Percentiles rank a stretch among this genome's conserved stretches.
These are phyloP conservation scores for Fusarium temperatum DNA, from an alignment of 2,329 filamentous ascomycete genomes.

Conservation along the genomic window DNA sequence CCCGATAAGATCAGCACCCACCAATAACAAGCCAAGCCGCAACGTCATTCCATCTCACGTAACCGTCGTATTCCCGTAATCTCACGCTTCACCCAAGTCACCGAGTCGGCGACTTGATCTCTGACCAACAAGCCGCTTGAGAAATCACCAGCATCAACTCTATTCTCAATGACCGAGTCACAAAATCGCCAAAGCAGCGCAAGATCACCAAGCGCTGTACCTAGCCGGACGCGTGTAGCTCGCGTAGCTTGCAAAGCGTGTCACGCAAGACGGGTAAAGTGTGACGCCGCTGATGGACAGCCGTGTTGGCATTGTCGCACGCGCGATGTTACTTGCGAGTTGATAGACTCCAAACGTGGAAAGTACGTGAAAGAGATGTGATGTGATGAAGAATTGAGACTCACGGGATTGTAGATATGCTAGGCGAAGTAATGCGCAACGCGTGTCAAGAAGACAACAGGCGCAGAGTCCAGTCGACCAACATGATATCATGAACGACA, in stretches of 20 bases:
- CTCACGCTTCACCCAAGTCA: not conserved
- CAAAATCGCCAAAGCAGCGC: not conserved
- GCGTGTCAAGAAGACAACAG: not conserved
- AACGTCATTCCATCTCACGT: not conserved
- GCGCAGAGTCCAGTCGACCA: not conserved
- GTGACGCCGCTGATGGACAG: constrained; percentile 26
- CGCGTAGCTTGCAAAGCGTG: constrained; percentile 36
- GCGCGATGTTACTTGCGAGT: constrained; percentile 15
- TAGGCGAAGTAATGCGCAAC: not conserved
- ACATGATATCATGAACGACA: not conserved
- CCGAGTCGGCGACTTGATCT: constrained; percentile 17
- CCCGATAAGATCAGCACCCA: not conserved
- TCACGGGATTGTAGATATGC: not conserved
- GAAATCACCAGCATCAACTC: not conserved
- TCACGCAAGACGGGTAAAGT: constrained; percentile 30
- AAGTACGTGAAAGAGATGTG: not conserved
- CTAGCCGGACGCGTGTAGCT: constrained; percentile 1
- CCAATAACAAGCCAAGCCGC: not conserved
- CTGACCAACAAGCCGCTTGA: not conserved
- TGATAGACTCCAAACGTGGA: constrained; percentile 31
- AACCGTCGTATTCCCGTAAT: constrained; percentile 5
- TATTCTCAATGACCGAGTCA: not conserved
- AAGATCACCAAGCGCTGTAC: not conserved
- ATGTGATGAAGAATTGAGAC: accelerated
- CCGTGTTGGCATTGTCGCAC: constrained; percentile 36